Base-by-base conservation (phyloP, 768 basidiomycete species). In the Macrolepiota albuminosa region DNA sequence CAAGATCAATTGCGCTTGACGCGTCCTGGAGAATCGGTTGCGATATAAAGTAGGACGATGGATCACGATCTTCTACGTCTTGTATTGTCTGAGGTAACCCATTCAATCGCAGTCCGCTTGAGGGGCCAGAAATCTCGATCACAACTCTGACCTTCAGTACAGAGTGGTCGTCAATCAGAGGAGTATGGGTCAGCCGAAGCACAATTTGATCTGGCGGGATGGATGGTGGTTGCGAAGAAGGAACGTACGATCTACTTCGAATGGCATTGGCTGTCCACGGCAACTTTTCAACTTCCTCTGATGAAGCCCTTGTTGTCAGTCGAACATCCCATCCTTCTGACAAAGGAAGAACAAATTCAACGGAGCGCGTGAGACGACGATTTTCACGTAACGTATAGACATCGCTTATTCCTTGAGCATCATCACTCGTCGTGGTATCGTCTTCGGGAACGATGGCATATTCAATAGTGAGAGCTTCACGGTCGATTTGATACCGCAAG, bases 291-390 rank as follows among this genome's bases (percentile, higher is more conserved):
- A 89, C 85, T 56, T 83, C 84, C 37, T 87, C 84, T 0, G 86
- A 88, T 1, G 89, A 88, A 6, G 87, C 89, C 69, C 82, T 87
- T 33, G 85, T 84, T 5, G 87, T 80, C 31, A 96, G 76, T 65
- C 88, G 92, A 1, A 95, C 83, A 66, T 94, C 93, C 94, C 92
- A 98, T 31, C 92, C 89, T 62, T 89, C 86, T 18, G 78, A 74
- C 1, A 84, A 78, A 4, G 92, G 91, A 36, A 98, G 72, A n/a
- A 85, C 75, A 67, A 88, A 91, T 75, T 97, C 91, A 49, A 95
- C 78, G 2, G 89, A 85, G 42, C 93, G 81, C 21, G 85, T 86
- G 18, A 93, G 76, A 46, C 91, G 80, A 57, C 82, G 78, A 57
- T 84, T 81, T 68, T 92, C 93, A 47, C 85, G 83, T 56, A 84